phyloP scores from a whole-genome alignment of 2,329 filamentous ascomycete genomes.

The Monosporascus cannonballus region DNA sequence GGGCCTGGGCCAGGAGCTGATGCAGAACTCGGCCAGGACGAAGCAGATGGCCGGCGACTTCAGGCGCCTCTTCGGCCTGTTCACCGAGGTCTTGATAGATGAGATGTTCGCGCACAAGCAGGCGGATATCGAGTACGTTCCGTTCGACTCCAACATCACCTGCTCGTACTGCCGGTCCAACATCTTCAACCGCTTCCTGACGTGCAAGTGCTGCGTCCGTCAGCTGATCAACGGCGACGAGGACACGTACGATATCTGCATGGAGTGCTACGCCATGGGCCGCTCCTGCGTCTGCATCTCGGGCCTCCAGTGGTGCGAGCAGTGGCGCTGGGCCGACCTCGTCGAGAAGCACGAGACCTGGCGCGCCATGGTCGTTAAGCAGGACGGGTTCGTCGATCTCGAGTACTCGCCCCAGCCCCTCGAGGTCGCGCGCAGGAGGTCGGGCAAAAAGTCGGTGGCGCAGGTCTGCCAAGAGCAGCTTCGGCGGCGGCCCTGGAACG shows the following conservation, averaged over 20 bases:
- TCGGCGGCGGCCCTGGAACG: conserved; percentile 70
- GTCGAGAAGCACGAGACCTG: conserved; percentile 74
- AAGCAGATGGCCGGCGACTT: conserved; percentile 79
- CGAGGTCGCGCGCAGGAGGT: conserved; percentile 58
- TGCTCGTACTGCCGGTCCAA: conserved; percentile 95
- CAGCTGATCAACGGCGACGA: conserved; percentile 60
- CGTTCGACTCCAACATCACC: conserved; percentile 85
- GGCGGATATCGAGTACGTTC: conserved; percentile 65
- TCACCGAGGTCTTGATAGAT: conserved; percentile 70
- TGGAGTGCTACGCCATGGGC: conserved; percentile 98
- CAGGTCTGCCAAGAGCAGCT: conserved; percentile 93
- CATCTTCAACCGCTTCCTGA: conserved; percentile 95
- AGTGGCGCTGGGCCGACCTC: conserved; percentile 80
- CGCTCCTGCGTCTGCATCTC: conserved; percentile 87
- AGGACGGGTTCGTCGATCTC: conserved; percentile 61
- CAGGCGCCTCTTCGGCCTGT: conserved; percentile 70
- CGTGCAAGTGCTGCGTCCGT: conserved; percentile 77
- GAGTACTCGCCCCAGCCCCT: conserved; percentile 64
- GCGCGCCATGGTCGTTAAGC: conserved; percentile 70
- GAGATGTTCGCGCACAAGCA: conserved; percentile 78
- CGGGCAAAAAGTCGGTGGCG: conserved; percentile 73
- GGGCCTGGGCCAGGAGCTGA: conserved; percentile 38
- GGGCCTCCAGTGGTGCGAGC: conserved; percentile 82
- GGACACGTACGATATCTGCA: conserved; percentile 91
- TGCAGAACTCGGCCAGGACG: conserved; percentile 40